Conservation (phyloP, 495 filamentous ascomycete species). For the Saxophila tyrrhenica region DNA sequence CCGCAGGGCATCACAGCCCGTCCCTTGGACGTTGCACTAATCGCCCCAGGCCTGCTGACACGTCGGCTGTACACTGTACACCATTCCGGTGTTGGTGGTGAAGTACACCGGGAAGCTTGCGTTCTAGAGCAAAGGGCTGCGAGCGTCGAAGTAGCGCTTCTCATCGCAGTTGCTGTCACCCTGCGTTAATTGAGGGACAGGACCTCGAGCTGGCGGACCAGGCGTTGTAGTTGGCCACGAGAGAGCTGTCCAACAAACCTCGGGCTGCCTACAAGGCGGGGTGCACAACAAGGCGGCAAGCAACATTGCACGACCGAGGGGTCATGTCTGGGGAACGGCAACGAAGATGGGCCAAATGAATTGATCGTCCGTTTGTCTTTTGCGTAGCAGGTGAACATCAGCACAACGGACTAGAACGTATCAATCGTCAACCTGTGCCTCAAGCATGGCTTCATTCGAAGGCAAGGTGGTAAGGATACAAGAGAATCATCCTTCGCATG, state of each 20-base stretch:
- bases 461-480: no score
- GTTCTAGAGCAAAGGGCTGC: not conserved
- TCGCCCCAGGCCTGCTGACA: not conserved
- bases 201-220: not conserved
- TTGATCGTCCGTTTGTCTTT: no score
- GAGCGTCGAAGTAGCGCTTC: slow-evolving; percentile 5
- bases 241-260: not conserved
- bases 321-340: no score
- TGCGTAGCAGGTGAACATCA: not conserved
- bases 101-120: not conserved
- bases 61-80: not conserved
- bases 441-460: no score
- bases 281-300: no score
- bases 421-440: not conserved
- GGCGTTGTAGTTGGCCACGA: not conserved
- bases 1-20: not conserved
- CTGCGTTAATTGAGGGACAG: slow-evolving; percentile 4
- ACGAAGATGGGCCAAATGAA: no score
- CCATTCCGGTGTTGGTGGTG: not conserved
- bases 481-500: no score
- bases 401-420: not conserved
- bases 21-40: not conserved
- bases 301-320: no score
- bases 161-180: slow-evolving; percentile 9
- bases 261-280: not conserved